These are phyloP conservation scores for Fusarium ambrosium DNA, from an alignment of 2,329 filamentous ascomycete genomes.

Conservation along the genomic window DNA sequence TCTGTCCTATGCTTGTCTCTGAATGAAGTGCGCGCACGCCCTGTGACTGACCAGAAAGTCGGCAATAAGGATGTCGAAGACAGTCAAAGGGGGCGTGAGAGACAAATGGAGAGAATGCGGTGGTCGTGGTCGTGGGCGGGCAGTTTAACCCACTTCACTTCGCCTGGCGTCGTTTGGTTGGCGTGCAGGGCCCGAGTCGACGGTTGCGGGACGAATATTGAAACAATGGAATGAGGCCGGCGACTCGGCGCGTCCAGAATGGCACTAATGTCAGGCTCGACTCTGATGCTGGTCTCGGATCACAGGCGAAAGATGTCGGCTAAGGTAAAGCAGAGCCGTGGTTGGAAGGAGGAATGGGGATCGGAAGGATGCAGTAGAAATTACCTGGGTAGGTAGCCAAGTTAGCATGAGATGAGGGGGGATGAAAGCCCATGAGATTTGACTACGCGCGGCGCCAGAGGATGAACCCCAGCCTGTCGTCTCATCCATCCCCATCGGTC, in stretches of 20 bases:
- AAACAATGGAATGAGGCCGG: constrained; percentile 34
- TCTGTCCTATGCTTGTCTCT: constrained; percentile 6
- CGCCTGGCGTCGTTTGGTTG: constrained; percentile 34
- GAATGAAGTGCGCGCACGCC: not conserved
- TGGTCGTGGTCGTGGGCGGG: constrained; percentile 24
- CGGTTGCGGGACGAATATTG: constrained; percentile 36
- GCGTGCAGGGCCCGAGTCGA: constrained; percentile 35
- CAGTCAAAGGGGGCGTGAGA: constrained; percentile 33
- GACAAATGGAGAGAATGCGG: constrained; percentile 16
- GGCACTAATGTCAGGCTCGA: constrained; percentile 3
- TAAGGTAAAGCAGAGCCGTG: not conserved
- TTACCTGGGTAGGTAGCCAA: not conserved
- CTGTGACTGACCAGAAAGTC: constrained; percentile 1
- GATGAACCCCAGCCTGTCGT: constrained; percentile 21
- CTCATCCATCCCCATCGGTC: constrained; percentile 18
- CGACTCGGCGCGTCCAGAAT: constrained; percentile 25
- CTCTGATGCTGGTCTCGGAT: not conserved
- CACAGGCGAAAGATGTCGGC: not conserved
- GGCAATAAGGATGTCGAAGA: constrained; percentile 12
- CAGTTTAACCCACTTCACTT: constrained; percentile 32
- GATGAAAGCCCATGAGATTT: constrained; percentile 2
- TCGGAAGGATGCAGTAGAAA: constrained; percentile 8
- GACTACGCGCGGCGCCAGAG: constrained; percentile 9
- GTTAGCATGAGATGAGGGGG: constrained; percentile 3
- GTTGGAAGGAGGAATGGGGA: not conserved